phyloP scores from a whole-genome alignment of 106 monocot species.

The Allium sativum region DNA sequence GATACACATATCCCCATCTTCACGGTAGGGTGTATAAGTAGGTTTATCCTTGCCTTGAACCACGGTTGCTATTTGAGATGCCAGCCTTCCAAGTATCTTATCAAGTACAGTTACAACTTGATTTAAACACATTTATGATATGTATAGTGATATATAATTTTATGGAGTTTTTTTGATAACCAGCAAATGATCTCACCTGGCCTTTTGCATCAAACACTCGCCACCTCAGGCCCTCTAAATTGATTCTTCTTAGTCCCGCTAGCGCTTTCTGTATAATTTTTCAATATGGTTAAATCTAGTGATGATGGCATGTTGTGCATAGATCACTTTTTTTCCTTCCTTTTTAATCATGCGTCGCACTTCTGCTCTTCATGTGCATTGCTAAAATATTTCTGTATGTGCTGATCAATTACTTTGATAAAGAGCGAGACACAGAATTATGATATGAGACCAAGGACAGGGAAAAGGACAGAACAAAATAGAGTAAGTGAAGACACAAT shows the following conservation, averaged over 20 bases:
- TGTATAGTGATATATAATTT: background rate
- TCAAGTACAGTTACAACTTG: background rate
- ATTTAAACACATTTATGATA: background rate
- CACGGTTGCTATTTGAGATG: constrained; percentile 83
- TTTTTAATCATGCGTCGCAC: background rate
- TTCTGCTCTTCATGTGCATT: too few relatives aligned
- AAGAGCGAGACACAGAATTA: background rate
- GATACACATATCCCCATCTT: constrained; percentile 95
- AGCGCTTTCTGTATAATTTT: constrained; percentile 67
- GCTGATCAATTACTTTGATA: background rate
- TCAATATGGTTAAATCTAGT: background rate
- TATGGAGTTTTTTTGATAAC: too few relatives aligned
- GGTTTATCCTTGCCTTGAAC: constrained; percentile 98
- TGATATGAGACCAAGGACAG: too few relatives aligned
- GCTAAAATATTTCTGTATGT: too few relatives aligned
- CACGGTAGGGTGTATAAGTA: constrained; percentile 77
- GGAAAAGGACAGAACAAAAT: too few relatives aligned
- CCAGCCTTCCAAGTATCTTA: constrained; percentile 85
- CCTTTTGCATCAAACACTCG: constrained; percentile 96
- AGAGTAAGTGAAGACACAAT: background rate
- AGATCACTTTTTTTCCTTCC: background rate
- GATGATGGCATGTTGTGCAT: background rate
- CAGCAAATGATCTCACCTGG: constrained; percentile 32
- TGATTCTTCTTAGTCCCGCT: constrained; percentile 86
- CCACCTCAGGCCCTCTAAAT: constrained; percentile 86